These are phyloP conservation scores for Platismatia glauca DNA, from an alignment of 495 filamentous ascomycete species.

Conservation along the genomic window DNA sequence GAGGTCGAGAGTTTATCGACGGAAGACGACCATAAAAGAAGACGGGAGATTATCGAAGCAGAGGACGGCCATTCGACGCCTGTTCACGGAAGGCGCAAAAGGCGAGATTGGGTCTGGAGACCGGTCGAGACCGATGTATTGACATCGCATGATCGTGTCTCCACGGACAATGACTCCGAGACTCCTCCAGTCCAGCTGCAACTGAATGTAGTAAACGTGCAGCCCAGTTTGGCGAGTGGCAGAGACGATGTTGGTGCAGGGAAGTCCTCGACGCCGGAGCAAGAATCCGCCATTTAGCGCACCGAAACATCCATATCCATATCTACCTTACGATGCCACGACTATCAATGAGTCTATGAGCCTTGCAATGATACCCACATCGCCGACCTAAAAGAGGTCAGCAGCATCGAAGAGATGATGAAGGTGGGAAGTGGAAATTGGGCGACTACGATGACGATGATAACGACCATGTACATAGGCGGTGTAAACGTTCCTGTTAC, in stretches of 20 bases:
- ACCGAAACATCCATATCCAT: neutral
- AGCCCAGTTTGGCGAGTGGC: no score
- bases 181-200: neutral
- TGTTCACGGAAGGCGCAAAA: constrained; percentile 14
- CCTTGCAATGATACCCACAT: neutral
- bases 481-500: no score
- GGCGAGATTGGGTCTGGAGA: constrained; percentile 25
- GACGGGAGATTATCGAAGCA: constrained; percentile 16
- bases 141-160: neutral
- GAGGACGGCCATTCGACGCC: constrained; percentile 17
- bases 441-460: neutral
- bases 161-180: neutral
- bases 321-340: neutral
- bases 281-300: neutral
- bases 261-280: neutral
- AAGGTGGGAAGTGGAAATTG: neutral
- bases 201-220: neutral
- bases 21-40: constrained; percentile 5
- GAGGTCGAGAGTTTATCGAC: neutral
- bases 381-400: neutral
- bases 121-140: constrained; percentile 23
- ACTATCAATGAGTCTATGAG: constrained; percentile 5
- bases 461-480: no score
- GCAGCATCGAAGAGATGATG: neutral
- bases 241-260: neutral